phyloP scores from a whole-genome alignment of 306 rosid genomes.

The Erythrophleum fordii region DNA sequence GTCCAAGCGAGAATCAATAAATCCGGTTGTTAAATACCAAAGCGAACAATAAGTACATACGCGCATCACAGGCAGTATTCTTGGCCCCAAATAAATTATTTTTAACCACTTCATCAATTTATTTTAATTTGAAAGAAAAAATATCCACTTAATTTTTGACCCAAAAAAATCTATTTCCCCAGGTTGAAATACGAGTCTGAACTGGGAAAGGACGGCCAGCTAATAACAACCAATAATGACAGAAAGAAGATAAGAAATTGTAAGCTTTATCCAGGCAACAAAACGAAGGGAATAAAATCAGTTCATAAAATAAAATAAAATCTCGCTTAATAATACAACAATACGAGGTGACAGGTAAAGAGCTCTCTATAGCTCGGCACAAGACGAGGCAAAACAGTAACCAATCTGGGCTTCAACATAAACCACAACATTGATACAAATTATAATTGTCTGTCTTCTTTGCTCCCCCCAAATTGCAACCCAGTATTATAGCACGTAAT shows the following conservation, averaged over 20 bases:
- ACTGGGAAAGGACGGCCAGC: slow-evolving; percentile 5
- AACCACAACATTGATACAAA: slow-evolving; percentile 72
- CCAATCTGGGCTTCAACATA: slow-evolving; percentile 54
- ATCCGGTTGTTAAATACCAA: too few species aligned
- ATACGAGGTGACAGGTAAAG: slow-evolving; percentile 41
- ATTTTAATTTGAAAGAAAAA: neutral
- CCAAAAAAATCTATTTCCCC: neutral
- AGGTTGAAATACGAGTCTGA: neutral
- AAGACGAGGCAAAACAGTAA: slow-evolving; percentile 52
- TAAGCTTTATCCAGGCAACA: slow-evolving; percentile 11
- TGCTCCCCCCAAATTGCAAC: slow-evolving; percentile 61
- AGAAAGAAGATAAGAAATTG: neutral
- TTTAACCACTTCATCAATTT: neutral
- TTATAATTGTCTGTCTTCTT: slow-evolving; percentile 59
- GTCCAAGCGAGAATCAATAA: too few species aligned
- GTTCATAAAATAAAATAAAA: slow-evolving; percentile 45
- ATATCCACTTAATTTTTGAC: neutral
- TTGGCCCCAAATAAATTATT: neutral
- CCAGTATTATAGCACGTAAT: slow-evolving; percentile 64
- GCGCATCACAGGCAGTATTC: neutral
- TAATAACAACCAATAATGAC: neutral
- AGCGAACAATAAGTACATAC: neutral
- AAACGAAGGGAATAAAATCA: slow-evolving; percentile 37
- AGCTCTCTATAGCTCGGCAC: slow-evolving; percentile 38
- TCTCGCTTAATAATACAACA: slow-evolving; percentile 35